Base-by-base conservation (phyloP, 2,329 filamentous ascomycete genomes). In the Venturia carpophila region DNA sequence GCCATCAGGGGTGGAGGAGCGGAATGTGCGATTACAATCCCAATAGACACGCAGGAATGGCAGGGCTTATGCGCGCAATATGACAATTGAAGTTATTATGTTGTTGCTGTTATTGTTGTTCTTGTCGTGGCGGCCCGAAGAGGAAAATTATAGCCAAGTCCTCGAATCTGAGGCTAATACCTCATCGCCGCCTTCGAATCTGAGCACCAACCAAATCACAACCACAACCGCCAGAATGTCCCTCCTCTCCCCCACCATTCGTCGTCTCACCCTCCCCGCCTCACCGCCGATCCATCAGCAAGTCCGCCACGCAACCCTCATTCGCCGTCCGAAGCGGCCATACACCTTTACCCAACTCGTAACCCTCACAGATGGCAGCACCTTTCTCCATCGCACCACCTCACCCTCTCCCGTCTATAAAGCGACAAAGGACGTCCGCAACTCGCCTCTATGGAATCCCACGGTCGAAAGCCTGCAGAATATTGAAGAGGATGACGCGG, bases 291-390 rank as follows among this genome's bases (percentile, higher is more conserved):
- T 71, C 62, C 6, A 11, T 10, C 64, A 64, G 55, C 89, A 92
- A 79, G 81, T 86, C 74, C 88, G 92, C 67, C 65, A 67, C 45
- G 94, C 94, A 63, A 92, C 90, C 30, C 89, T 96, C 68, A 85
- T 97, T 73, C 84, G 84, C 68, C 91, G 94, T 19, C 92, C 92
- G n/a, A 89, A 92, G 73, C 86, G 92, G 6, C 93, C 94, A 52
- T 97, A 97, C 82, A 91, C 88, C 70, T 97, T 97, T 82, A 97
- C 93, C n/a, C 94, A 99, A 79, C 84, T 99, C 67, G 83, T 99
- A 70, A 92, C 92, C 64, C 88, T 97, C 69, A 91, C 89, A 49
- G 94, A 99, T 80, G 94, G 94, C 71, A 90, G 86, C 72, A 89
- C 92, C 67, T 97, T 86, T 78, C 87, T 88, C 61, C 83, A 87